A percentile compares a stretch with the other conserved stretches of the same genome.
Evolutionary conservation across 192 early-diverging fungal genomes (phyloP).

Genomic region (Diversispora epigaea): DNA sequence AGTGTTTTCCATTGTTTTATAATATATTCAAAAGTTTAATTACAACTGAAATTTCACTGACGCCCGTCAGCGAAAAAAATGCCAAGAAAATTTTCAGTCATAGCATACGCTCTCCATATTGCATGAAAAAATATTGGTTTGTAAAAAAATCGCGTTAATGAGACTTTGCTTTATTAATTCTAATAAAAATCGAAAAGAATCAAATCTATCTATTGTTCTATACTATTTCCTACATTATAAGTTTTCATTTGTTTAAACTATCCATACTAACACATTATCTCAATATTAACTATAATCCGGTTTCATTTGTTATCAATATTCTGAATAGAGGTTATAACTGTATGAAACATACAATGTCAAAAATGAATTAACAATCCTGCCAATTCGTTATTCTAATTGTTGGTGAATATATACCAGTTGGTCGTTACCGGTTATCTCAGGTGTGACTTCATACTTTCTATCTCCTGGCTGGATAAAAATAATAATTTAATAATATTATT

Average conservation of each 20-base stretch:
- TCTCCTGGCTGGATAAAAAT: conserved; percentile 16
- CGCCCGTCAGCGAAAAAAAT: too few species aligned
- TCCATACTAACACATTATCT: conserved; percentile 19
- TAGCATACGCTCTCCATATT: too few species aligned
- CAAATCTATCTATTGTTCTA: neutral
- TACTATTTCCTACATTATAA: conserved; percentile 19
- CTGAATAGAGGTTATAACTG: conserved; percentile 21
- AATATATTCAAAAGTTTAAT: too few species aligned
- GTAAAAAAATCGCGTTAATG: too few species aligned
- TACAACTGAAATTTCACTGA: too few species aligned
- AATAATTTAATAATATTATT: conserved; percentile 17
- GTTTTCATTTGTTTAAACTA: conserved; percentile 12
- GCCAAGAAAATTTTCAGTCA: too few species aligned
- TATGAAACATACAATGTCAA: conserved; percentile 19
- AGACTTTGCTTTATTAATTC: conserved; percentile 17
- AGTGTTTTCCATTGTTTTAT: too few species aligned
- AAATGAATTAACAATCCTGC: conserved; percentile 20
- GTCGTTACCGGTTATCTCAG: too few species aligned
- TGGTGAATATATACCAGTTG: conserved; percentile 16
- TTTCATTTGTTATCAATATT: conserved; percentile 24
- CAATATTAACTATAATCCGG: conserved; percentile 21
- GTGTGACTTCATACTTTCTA: conserved; percentile 3
- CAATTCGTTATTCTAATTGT: conserved; percentile 7
- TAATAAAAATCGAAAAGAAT: conserved; percentile 10
- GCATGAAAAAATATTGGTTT: too few species aligned